Conservation (phyloP, 2,329 filamentous ascomycete species). For the Alternaria conjuncta region DNA sequence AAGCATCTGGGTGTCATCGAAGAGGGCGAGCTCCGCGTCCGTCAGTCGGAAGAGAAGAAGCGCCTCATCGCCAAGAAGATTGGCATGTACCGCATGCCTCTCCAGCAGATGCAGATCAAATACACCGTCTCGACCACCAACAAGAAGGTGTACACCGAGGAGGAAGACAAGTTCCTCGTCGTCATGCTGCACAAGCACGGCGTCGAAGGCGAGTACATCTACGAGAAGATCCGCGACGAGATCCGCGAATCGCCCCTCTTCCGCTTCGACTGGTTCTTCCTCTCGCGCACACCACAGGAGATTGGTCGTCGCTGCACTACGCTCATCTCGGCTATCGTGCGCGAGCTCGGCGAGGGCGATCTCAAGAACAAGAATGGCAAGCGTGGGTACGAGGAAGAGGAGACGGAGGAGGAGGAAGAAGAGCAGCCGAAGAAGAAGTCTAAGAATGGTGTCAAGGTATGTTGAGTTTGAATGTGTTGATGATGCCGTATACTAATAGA, state of each 20-base stretch:
- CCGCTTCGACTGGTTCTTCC: constrained; percentile 99
- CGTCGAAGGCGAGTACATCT: constrained; percentile 87
- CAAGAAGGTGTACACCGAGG: constrained; percentile 99
- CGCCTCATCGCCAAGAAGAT: constrained; percentile 96
- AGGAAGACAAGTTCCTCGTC: constrained; percentile 93
- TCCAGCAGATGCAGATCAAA: constrained; percentile 98
- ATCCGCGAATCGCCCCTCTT: constrained; percentile 94
- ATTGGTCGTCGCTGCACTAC: constrained; percentile 93
- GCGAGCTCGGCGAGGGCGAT: constrained; percentile 80
- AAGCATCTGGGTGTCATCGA: constrained; percentile 92
- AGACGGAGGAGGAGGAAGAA: constrained; percentile 76
- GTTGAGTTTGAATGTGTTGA: constrained; percentile 32
- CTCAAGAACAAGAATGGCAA: constrained; percentile 70
- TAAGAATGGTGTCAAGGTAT: constrained; percentile 86
- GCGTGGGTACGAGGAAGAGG: constrained; percentile 80
- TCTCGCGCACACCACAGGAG: constrained; percentile 91
- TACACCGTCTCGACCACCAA: constrained; percentile 99
- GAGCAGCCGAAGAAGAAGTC: constrained; percentile 94
- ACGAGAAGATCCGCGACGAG: constrained; percentile 95
- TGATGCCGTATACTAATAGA: constrained; percentile 15
- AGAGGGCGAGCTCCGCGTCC: constrained; percentile 86
- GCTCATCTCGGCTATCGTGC: constrained; percentile 88
- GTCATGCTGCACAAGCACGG: constrained; percentile 93
- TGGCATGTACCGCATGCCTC: constrained; percentile 91
- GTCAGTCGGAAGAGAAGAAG: constrained; percentile 88